These are phyloP conservation scores for Phlyctochytrium arcticum DNA, from an alignment of 192 early-diverging fungal species.

Conservation along the genomic window DNA sequence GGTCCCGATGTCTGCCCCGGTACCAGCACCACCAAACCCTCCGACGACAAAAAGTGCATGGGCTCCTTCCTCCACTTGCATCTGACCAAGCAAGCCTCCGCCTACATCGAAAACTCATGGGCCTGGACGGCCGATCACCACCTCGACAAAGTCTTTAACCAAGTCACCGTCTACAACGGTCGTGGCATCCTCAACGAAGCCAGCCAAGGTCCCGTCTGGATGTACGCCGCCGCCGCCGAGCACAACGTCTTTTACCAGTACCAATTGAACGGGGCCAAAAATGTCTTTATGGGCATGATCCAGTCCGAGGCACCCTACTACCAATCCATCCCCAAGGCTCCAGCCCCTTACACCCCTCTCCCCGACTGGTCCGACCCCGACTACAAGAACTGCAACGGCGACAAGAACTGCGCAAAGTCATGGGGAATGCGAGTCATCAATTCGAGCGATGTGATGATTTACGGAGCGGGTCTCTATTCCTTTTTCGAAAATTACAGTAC, in stretches of 20 bases:
- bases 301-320: slow-evolving; percentile 44
- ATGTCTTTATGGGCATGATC: slow-evolving; percentile 36
- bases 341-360: slow-evolving; percentile 21
- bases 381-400: slow-evolving; percentile 22
- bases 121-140: slow-evolving; percentile 45
- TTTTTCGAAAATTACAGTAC: slow-evolving; percentile 40
- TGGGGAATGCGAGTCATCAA: slow-evolving; percentile 35
- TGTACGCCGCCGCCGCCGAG: slow-evolving; percentile 35
- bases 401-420: slow-evolving; percentile 19
- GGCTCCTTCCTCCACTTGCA: slow-evolving; percentile 25
- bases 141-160: slow-evolving; percentile 22
- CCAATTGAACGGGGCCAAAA: slow-evolving; percentile 26
- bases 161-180: slow-evolving; percentile 34
- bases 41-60: slow-evolving; percentile 11
- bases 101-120: slow-evolving; percentile 42
- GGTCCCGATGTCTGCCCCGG: slow-evolving; percentile 12
- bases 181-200: slow-evolving; percentile 39
- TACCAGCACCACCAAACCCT: background rate
- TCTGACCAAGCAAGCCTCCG: slow-evolving; percentile 29
- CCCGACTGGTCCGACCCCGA: slow-evolving; percentile 21
- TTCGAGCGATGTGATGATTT: slow-evolving; percentile 27
- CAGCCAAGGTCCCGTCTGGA: slow-evolving; percentile 28
- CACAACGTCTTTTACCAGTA: slow-evolving; percentile 43
- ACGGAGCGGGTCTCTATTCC: slow-evolving; percentile 42
- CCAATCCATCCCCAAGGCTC: slow-evolving; percentile 26